Evolutionary conservation across 495 filamentous ascomycete species (phyloP).

Genomic region (Gamarada debralockiae): DNA sequence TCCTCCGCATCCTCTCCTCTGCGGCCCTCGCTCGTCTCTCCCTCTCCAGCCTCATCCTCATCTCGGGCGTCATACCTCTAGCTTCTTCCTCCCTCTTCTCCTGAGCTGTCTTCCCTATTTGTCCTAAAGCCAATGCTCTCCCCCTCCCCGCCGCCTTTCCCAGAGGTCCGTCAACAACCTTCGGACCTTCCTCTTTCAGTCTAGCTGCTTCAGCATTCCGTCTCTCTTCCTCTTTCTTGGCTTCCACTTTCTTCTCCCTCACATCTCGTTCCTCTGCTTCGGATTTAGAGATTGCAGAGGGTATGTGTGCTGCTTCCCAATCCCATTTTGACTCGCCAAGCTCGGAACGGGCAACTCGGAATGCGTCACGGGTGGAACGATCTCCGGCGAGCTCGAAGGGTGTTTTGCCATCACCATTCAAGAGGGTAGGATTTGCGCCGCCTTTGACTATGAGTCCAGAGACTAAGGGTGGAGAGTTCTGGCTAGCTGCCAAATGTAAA

Average conservation of each 20-base stretch:
- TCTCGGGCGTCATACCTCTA: conserved; percentile 80
- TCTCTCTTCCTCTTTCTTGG: conserved; percentile 51
- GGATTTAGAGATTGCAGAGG: conserved; percentile 58
- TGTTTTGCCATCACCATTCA: conserved; percentile 67
- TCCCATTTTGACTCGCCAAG: conserved; percentile 75
- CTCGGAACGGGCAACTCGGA: conserved; percentile 79
- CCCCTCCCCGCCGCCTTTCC: conserved; percentile 37
- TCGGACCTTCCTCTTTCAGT: conserved; percentile 47
- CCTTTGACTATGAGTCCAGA: conserved; percentile 72
- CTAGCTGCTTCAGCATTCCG: conserved; percentile 61
- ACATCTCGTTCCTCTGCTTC: conserved; percentile 64
- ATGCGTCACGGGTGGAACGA: conserved; percentile 81
- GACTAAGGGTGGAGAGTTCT: conserved; percentile 70
- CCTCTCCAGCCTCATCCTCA: conserved; percentile 73
- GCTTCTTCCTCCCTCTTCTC: conserved; percentile 79
- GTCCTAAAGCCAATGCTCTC: conserved; percentile 43
- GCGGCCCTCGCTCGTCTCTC: conserved; percentile 80
- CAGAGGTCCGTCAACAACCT: conserved; percentile 25
- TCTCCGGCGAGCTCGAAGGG: conserved; percentile 87
- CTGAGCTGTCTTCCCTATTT: conserved; percentile 60
- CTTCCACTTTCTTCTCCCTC: conserved; percentile 56
- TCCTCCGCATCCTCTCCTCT: conserved; percentile 74
- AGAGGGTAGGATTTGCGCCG: conserved; percentile 65
- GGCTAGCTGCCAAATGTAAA: conserved; percentile 79
- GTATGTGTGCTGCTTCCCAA: conserved; percentile 74